Conservation (phyloP, 2,329 filamentous ascomycete species). For the Penicillium sp. region DNA sequence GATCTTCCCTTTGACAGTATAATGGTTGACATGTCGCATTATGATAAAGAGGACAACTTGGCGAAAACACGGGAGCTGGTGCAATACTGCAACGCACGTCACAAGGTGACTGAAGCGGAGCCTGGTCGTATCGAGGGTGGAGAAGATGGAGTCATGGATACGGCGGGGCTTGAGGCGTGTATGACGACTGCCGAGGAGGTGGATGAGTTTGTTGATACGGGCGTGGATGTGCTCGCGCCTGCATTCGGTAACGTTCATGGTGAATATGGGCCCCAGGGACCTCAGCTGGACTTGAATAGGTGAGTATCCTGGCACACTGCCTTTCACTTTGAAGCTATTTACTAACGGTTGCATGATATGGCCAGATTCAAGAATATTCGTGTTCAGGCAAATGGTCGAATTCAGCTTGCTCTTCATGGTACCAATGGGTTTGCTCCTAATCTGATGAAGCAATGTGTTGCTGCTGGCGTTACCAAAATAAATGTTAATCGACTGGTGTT, state of each 20-base stretch:
- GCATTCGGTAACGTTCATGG: conserved; percentile 74
- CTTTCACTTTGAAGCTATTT: background rate
- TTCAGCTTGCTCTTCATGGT: conserved; percentile 55
- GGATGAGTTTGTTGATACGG: conserved; percentile 65
- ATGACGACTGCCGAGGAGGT: conserved; percentile 67
- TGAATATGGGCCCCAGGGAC: conserved; percentile 63
- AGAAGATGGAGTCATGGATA: conserved; percentile 70
- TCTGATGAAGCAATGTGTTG: conserved; percentile 52
- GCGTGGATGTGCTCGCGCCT: conserved; percentile 69
- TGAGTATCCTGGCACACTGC: background rate
- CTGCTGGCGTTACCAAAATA: conserved; percentile 52
- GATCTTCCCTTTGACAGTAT: too few relatives aligned
- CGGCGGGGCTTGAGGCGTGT: conserved; percentile 54
- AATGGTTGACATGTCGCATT: too few relatives aligned
- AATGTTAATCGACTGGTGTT: conserved; percentile 49
- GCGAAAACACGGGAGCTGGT: too few relatives aligned
- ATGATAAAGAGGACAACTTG: too few relatives aligned
- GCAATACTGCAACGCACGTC: conserved; percentile 42
- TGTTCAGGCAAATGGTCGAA: conserved; percentile 45
- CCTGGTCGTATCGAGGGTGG: conserved; percentile 68
- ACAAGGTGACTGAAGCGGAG: conserved; percentile 67
- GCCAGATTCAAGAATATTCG: conserved; percentile 44
- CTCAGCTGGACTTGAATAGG: conserved; percentile 50
- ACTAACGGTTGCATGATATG: background rate
- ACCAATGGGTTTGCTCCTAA: conserved; percentile 55